Conservation (phyloP, 164 flowering plant species). For the Chloranthus sessilifolius region DNA sequence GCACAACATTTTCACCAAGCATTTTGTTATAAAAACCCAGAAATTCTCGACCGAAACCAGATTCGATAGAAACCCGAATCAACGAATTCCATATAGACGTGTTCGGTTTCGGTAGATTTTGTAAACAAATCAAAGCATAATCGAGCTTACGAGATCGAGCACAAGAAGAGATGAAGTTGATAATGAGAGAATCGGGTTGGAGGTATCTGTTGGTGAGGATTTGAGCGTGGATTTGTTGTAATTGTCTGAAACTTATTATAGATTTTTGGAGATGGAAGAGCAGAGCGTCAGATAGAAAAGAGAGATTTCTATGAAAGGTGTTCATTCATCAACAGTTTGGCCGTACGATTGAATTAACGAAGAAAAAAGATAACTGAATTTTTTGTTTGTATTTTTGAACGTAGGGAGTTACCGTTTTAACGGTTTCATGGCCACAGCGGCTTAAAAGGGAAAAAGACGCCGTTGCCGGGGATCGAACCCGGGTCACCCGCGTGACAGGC, state of each 20-base stretch:
- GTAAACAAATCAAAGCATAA: slow-evolving; percentile 22
- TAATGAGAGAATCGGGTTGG: slow-evolving; percentile 13
- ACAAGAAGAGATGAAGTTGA: slow-evolving; percentile 23
- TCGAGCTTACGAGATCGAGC: slow-evolving; percentile 15
- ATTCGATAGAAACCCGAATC: slow-evolving; percentile 17
- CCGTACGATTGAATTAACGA: too few relatives aligned
- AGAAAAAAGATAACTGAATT: too few relatives aligned
- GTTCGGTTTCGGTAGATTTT: slow-evolving; percentile 8
- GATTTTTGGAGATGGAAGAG: slow-evolving; percentile 11
- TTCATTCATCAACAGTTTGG: too few relatives aligned
- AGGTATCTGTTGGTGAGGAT: slow-evolving; percentile 22
- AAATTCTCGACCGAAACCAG: slow-evolving; percentile 7
- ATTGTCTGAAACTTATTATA: slow-evolving; percentile 14
- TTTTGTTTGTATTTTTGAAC: too few relatives aligned
- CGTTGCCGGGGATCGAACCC: slow-evolving; percentile 50
- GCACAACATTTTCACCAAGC: slow-evolving; percentile 16
- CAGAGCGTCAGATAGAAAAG: slow-evolving; percentile 1
- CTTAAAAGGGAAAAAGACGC: slow-evolving; percentile 21
- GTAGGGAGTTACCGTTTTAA: too few relatives aligned
- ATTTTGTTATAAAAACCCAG: slow-evolving; percentile 20
- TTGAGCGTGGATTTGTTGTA: slow-evolving; percentile 36
- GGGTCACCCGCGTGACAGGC: slow-evolving; percentile 49
- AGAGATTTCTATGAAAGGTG: slow-evolving; percentile 6
- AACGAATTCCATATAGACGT: slow-evolving; percentile 25
- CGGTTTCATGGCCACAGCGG: too few relatives aligned